Base-by-base conservation (phyloP, 2,329 filamentous ascomycete genomes). In the Aspergillus jensenii region DNA sequence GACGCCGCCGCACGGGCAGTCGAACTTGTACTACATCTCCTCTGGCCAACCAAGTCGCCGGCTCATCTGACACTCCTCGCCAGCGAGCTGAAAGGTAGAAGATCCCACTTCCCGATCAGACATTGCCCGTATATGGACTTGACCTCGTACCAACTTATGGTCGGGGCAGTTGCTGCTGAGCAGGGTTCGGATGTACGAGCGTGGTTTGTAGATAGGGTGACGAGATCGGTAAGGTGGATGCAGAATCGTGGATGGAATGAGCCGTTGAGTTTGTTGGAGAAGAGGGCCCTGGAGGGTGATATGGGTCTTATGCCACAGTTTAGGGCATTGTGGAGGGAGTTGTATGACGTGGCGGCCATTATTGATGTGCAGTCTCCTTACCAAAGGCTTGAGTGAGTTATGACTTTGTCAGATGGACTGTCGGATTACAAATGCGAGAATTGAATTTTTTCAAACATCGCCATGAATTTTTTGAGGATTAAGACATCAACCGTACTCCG, bases 41-140 rank as follows among this genome's bases (percentile, higher is more conserved):
- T 57, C 33, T 52, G 55, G 55, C 55, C 55, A 11, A 23, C 55
- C 2, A 17, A 37, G 6, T 43, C 55, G 2, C 35, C 1, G 2
- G 55, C 55, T 2, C 49, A 57, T 31, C 17, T 57, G n/a, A 52
- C 55, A 2, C 55, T 57, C 3, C 43, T 57, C 4, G 49, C 55
- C 14, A 31, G 37, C 15, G 48, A 57, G 17, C 23, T 52, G 25
- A 41, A 33, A 45, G 55, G 52, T 14, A 43, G n/a, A 52, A 48
- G 35, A 33, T 40, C 19, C 21, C 27, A 23, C 7, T 57, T 52
- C 11, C 55, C 55, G 1, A 51, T 57, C 41, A 52, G 21, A 14
- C 19, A 43, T 12, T 57, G 55, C 15, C 17, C 41, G 6, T 52
- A 57, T 14, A 57, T 57, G 55, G 43, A 52, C 12, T 17, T 57